Evolutionary conservation across 202 grass and related monocot genomes (phyloP).

Genomic region (Eragrostis tef): DNA sequence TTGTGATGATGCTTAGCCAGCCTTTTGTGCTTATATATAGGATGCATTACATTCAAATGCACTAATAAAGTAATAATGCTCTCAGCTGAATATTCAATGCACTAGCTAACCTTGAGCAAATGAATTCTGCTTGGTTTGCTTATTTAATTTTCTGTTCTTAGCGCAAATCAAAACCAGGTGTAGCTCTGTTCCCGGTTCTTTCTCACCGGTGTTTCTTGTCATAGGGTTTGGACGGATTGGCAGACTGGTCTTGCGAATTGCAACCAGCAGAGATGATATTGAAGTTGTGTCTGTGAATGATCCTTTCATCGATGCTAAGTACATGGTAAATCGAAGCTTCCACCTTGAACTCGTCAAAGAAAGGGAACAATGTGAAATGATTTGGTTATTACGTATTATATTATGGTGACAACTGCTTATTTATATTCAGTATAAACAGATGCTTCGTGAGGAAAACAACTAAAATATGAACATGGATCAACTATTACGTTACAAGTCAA

Average conservation of each 20-base stretch:
- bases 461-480: too few relatives aligned
- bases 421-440: not conserved
- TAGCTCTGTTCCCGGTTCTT: not conserved
- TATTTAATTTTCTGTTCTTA: not conserved
- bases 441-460: too few relatives aligned
- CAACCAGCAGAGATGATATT: conserved; percentile 84
- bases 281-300: conserved; percentile 98
- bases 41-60: not conserved
- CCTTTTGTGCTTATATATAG: not conserved
- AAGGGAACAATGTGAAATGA: conserved; percentile 21
- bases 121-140: not conserved
- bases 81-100: not conserved
- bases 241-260: conserved; percentile 89
- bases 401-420: not conserved
- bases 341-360: too few relatives aligned
- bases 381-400: conserved; percentile 5
- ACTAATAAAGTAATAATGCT: not conserved
- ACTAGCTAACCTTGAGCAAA: not conserved
- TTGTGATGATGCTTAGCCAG: not conserved
- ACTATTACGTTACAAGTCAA: not conserved
- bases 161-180: not conserved
- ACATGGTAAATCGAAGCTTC: too few relatives aligned
- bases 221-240: conserved; percentile 95
- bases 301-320: conserved; percentile 96
- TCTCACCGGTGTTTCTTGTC: conserved; percentile 24